Evolutionary conservation across 306 rosid genomes (phyloP).

Genomic region (Senna siamea): DNA sequence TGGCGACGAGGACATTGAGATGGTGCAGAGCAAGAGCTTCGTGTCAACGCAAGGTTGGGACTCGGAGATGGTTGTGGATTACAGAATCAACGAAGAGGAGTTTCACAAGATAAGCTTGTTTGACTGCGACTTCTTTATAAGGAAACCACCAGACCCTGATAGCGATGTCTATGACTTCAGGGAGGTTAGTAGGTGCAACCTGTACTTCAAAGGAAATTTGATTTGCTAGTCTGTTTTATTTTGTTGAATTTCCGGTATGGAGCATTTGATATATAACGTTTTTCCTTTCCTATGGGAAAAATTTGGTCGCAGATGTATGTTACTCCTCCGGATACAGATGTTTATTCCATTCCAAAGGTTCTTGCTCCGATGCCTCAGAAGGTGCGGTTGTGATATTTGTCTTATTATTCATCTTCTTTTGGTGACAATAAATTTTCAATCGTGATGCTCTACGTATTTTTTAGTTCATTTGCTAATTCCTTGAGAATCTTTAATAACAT

Average conservation of each 20-base stretch:
- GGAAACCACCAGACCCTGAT: conserved; percentile 91
- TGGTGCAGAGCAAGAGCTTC: conserved; percentile 70
- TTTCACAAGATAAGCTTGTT: conserved; percentile 81
- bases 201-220: background rate
- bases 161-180: conserved; percentile 87
- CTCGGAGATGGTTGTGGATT: conserved; percentile 78
- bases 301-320: conserved; percentile 74
- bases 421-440: conserved; percentile 2
- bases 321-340: conserved; percentile 97
- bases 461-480: background rate
- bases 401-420: background rate
- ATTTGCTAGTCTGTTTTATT: background rate
- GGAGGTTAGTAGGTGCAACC: conserved; percentile 56
- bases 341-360: conserved; percentile 85
- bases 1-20: conserved; percentile 58
- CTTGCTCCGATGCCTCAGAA: conserved; percentile 95
- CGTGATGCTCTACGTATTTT: background rate
- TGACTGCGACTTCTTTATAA: conserved; percentile 84
- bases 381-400: conserved; percentile 43
- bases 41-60: conserved; percentile 83
- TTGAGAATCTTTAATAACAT: background rate
- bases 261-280: background rate
- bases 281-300: background rate
- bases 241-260: background rate
- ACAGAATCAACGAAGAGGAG: conserved; percentile 85